A percentile compares a stretch with the other conserved stretches of the same genome.
These are phyloP conservation scores for Vanderwaltozyma yarrowii DNA, from an alignment of 805 yeast species.

Conservation along the genomic window DNA sequence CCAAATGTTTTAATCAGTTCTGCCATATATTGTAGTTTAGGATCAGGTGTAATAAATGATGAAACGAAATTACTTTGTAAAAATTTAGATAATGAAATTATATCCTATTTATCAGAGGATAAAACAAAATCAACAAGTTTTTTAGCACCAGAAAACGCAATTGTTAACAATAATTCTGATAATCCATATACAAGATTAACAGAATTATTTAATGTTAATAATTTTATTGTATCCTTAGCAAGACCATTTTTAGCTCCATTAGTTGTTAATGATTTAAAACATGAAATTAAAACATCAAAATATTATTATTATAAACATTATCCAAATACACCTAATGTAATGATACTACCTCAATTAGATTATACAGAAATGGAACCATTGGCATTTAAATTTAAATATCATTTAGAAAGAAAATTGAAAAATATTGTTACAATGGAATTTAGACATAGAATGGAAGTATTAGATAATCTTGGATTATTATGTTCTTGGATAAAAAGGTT, in stretches of 20 bases:
- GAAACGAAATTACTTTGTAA: slow-evolving; percentile 49
- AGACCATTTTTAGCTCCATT: slow-evolving; percentile 91
- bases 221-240: slow-evolving; percentile 82
- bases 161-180: slow-evolving; percentile 34
- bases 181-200: slow-evolving; percentile 83
- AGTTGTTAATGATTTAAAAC: slow-evolving; percentile 71
- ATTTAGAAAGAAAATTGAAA: slow-evolving; percentile 34
- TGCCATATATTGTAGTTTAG: slow-evolving; percentile 80
- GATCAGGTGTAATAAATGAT: slow-evolving; percentile 54
- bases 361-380: slow-evolving; percentile 29
- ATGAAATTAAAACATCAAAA: slow-evolving; percentile 38
- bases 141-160: slow-evolving; percentile 39
- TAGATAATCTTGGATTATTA: slow-evolving; percentile 69
- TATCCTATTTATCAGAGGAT: slow-evolving; percentile 39
- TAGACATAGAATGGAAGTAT: slow-evolving; percentile 70
- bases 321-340: slow-evolving; percentile 27
- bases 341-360: slow-evolving; percentile 22
- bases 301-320: slow-evolving; percentile 30
- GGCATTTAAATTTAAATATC: slow-evolving; percentile 28
- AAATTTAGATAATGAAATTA: slow-evolving; percentile 52
- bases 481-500: slow-evolving; percentile 61
- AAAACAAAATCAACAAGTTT: slow-evolving; percentile 23
- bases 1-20: slow-evolving; percentile 88
- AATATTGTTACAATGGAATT: slow-evolving; percentile 64
- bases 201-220: slow-evolving; percentile 90